Conservation (phyloP, 2,329 filamentous ascomycete genomes). For the Ceratocystis diversiconidia region DNA sequence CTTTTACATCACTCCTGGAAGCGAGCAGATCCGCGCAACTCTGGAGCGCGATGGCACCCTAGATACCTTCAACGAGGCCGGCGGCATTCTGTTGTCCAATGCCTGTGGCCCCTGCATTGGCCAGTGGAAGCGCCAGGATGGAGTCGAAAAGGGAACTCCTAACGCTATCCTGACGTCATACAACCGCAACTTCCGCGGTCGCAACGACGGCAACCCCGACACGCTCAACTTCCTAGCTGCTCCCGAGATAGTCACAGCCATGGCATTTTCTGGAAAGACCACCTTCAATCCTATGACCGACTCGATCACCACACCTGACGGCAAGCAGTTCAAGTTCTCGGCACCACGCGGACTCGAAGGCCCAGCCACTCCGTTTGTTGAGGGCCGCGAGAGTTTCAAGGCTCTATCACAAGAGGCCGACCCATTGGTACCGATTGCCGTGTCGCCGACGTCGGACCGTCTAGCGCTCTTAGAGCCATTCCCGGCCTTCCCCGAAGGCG, state of each 20-base stretch:
- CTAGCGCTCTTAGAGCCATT: conserved; percentile 89
- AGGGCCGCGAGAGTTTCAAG: conserved; percentile 59
- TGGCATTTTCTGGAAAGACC: conserved; percentile 82
- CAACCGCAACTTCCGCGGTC: conserved; percentile 94
- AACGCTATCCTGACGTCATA: conserved; percentile 97
- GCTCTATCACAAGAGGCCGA: conserved; percentile 61
- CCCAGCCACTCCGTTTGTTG: conserved; percentile 53
- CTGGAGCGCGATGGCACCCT: conserved; percentile 80
- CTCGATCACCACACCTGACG: conserved; percentile 62
- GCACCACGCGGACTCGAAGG: conserved; percentile 59
- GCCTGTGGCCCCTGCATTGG: conserved; percentile 90
- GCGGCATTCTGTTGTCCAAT: conserved; percentile 82
- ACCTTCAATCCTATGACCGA: conserved; percentile 96
- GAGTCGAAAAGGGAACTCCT: conserved; percentile 63
- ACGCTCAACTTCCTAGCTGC: conserved; percentile 99
- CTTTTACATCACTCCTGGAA: conserved; percentile 93
- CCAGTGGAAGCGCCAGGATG: conserved; percentile 88
- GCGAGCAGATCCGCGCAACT: conserved; percentile 91
- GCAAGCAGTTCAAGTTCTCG: conserved; percentile 70
- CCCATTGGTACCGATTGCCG: conserved; percentile 54
- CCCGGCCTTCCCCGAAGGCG: conserved; percentile 59
- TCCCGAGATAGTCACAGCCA: conserved; percentile 89
- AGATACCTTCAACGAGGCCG: conserved; percentile 69
- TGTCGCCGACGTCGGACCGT: conserved; percentile 77
- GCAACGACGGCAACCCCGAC: conserved; percentile 89